Base-by-base conservation (phyloP, 1,139 yeast genomes). In the Protomyces lactucae-debilis region DNA sequence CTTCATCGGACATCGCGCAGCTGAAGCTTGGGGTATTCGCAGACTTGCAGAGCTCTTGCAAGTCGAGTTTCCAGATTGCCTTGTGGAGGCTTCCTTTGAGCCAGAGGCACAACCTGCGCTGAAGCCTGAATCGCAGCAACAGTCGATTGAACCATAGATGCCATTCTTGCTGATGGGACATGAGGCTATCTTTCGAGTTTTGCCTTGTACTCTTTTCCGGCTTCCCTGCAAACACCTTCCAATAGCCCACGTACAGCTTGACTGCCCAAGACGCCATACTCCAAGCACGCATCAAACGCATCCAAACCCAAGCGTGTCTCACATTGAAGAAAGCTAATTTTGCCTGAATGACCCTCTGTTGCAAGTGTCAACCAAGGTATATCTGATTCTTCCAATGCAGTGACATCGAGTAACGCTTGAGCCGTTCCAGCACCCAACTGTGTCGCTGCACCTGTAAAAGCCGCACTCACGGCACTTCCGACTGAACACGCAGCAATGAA, bases 231-330 rank as follows among this genome's bases (percentile, higher is more conserved):
- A 72, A 87, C 90, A 59, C 81, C 79, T 72, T 93, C 97, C 97
- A 93, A 90, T 68, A 89, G 77, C 60, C 87, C 91, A 73, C 92
- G 83, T 23, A 93, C 79, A 68, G 88, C 79, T 72, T 88, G 95
- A 66, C 93, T 84, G 6, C 98, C 99, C n/a, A 92, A 88, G 60
- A 92, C 84, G 1, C 95, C 96, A 61, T 91, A 81, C n/a, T 89
- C 88, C 71, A 93, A 76, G 4, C 90, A 85, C 25, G 84, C 78
- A 71, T 89, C 96, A 67, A 93, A 76, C 66, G 84, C 80, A 72
- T 92, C 98, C 70, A 92, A 76, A 0, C 97, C 95, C 76, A 93
- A 81, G 73, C 87, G 87, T 72, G 89, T 91, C 72, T 93, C 98
- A 68, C 89, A 79, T 70, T 85, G 75, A 61, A 92, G 76, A 73